phyloP scores from a whole-genome alignment of 1,284 basidiomycete genomes.

The Marasmius oreades region DNA sequence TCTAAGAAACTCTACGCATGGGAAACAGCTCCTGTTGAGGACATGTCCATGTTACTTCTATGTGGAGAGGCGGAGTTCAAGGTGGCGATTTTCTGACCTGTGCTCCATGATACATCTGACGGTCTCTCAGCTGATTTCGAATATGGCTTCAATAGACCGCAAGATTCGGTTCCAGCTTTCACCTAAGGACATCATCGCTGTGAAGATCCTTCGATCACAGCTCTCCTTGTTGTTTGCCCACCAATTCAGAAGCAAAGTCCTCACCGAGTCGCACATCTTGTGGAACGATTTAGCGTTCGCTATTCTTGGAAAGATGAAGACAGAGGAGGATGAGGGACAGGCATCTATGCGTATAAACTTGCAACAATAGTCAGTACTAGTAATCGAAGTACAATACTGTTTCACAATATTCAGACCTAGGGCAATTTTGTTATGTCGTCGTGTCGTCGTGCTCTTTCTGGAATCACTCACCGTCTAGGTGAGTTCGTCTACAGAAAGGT shows the following conservation, averaged over 20 bases:
- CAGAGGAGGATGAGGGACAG: conserved; percentile 20
- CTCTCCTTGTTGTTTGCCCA: conserved; percentile 62
- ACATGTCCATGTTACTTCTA: conserved; percentile 78
- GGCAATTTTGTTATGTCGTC: too few species aligned
- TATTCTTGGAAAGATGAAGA: conserved; percentile 50
- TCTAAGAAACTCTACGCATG: conserved; percentile 94
- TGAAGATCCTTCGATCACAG: conserved; percentile 77
- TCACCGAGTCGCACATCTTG: conserved; percentile 54
- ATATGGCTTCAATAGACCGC: conserved; percentile 78
- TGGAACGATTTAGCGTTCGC: conserved; percentile 75
- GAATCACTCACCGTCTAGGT: too few species aligned
- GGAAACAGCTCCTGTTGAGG: conserved; percentile 91
- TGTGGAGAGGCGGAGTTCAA: conserved; percentile 94
- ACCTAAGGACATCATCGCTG: conserved; percentile 74
- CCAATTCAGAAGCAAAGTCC: conserved; percentile 59
- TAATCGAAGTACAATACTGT: too few species aligned
- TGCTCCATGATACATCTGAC: not conserved
- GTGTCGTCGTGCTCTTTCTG: too few species aligned
- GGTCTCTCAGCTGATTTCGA: conserved; percentile 58
- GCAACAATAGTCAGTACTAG: not conserved
- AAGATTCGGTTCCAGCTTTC: conserved; percentile 76
- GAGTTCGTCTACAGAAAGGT: too few species aligned
- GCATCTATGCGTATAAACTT: conserved; percentile 2
- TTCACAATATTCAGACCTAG: too few species aligned
- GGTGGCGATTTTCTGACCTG: conserved; percentile 35